Evolutionary conservation across 1,284 basidiomycete genomes (phyloP), one percentile per base, ranked within the genome.

Genomic region (Heterobasidion annosum): DNA sequence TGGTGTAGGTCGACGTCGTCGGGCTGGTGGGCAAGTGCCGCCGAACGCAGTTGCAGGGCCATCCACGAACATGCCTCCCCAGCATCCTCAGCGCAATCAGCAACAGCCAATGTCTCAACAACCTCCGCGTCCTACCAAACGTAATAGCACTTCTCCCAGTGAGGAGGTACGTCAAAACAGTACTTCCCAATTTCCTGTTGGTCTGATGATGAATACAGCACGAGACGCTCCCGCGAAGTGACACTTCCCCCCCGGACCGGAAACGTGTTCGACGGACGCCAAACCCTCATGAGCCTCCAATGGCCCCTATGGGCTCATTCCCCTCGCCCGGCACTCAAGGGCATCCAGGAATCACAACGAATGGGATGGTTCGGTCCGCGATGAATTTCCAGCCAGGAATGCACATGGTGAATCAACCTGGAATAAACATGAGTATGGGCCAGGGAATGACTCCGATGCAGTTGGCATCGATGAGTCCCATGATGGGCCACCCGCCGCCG

Each of bases 61-160:
- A 15, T 63, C 65, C 10, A 60, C 54, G 1, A 58, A 57, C 42
- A 55, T 54, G 35, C 54, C 58, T 7, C 72, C 73, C 67, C 69
- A 67, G 46, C 68, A 64, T 18, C 67, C 63, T 32, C 65, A 63
- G 19, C 61, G 62, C 32, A 64, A 62, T 46, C 57, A 57, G 9
- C 62, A 62, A n/a, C 51, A 51, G 42, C 49, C 51, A 37, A 56
- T 60, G 42, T 63, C 62, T 48, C 62, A 62, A 35, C 65, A 66
- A 12, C 64, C 65, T 48, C 61, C 68, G 48, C 73, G 74, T 45
- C 66, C 70, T 6, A 67, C 68, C 37, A 88, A 88, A 64, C 76
- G 85, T 50, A 83, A 71, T 59, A 86, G 84, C 60, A 82, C 81
- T 12, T 85, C 85, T 1, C 85, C 85, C 5, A 79, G 77, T 49